A percentile compares a stretch with the other conserved stretches of the same genome.
These are phyloP conservation scores for Sugiyamaella novakii DNA, from an alignment of 1,139 yeast genomes.

Conservation along the genomic window DNA sequence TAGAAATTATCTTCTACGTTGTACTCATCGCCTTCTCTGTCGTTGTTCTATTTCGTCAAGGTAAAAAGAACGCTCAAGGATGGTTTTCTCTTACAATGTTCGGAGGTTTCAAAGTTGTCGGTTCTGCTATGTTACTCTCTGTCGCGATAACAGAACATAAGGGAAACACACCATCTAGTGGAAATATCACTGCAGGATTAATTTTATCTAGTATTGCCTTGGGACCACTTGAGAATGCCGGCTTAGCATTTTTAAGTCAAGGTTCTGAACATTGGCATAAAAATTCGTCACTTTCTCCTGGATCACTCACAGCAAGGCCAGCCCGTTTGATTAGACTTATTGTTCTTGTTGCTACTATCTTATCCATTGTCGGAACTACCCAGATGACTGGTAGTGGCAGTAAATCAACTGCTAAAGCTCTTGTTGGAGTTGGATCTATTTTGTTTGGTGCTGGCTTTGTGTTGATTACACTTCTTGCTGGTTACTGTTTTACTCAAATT, in stretches of 20 bases:
- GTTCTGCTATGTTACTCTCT: constrained; percentile 19
- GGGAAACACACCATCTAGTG: constrained; percentile 19
- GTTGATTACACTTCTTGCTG: constrained; percentile 17
- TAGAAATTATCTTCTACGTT: constrained; percentile 19
- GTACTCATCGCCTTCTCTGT: constrained; percentile 6
- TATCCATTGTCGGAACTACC: constrained; percentile 21
- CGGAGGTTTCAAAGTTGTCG: constrained; percentile 19
- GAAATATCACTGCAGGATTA: constrained; percentile 22
- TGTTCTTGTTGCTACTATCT: constrained; percentile 18
- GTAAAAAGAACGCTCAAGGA: constrained; percentile 16
- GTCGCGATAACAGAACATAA: constrained; percentile 19
- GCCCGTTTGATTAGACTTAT: constrained; percentile 10
- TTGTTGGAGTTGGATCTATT: constrained; percentile 20
- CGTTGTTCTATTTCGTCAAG: constrained; percentile 13
- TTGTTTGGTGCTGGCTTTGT: constrained; percentile 19
- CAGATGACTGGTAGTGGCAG: constrained; percentile 10
- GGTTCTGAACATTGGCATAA: constrained; percentile 16
- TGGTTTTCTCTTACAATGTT: constrained; percentile 21
- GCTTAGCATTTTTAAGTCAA: constrained; percentile 19
- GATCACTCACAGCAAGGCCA: constrained; percentile 4
- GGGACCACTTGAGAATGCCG: constrained; percentile 26
- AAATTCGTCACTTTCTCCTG: not conserved
- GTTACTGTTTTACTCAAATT: constrained; percentile 3
- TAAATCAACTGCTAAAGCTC: constrained; percentile 10
- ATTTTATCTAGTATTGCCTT: constrained; percentile 23